Evolutionary conservation across 805 yeast genomes (phyloP), one percentile per base, ranked within the genome.

Genomic region (Nakazawaea ishiwadae): DNA sequence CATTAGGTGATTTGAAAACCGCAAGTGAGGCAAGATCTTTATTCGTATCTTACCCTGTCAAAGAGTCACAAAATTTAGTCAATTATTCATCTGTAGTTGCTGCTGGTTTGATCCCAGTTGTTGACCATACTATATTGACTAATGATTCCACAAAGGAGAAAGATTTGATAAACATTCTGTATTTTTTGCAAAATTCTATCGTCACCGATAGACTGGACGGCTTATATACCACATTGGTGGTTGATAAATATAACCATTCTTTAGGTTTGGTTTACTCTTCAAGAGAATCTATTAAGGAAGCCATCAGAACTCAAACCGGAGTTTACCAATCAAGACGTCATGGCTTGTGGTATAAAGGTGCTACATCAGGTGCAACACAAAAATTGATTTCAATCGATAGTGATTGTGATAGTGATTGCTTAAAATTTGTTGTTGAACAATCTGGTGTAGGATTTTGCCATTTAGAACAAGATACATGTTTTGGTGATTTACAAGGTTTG

Each of bases 311-410:
- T 17, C 74, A 77, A 37, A 79, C 86, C 8, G 99, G 99, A 44
- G 96, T 93, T 2, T 93, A 93, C 63, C 96, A 84, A 62, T 87
- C 96, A 7, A 81, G 99, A 53, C 81, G 84, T 54, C 80, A 87
- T 47, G 98, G 95, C 33, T 72, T 93, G 45, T 93, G 99, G 99
- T 84, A 81, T 60, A 93, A 93, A 62, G 99, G 99, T 23, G 83
- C 84, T 42, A 86, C 96, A 2, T 84, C 96, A n/a, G 99, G 99
- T 16, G 95, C 96, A 39, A 86, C 95, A 1, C 99, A 93, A 65
- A 71, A 71, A 50, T 70, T 93, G 36, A 50, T 84, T 18, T 64
- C 71, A 33, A 60, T 93, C 44, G 82, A 79, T 40, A 63, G 77
- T 46, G 99, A 93, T 65, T 93, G 99, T 63, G 99, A 93, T 63